phyloP scores from a whole-genome alignment of 2,329 filamentous ascomycete species.

The Fusarium continuum region DNA sequence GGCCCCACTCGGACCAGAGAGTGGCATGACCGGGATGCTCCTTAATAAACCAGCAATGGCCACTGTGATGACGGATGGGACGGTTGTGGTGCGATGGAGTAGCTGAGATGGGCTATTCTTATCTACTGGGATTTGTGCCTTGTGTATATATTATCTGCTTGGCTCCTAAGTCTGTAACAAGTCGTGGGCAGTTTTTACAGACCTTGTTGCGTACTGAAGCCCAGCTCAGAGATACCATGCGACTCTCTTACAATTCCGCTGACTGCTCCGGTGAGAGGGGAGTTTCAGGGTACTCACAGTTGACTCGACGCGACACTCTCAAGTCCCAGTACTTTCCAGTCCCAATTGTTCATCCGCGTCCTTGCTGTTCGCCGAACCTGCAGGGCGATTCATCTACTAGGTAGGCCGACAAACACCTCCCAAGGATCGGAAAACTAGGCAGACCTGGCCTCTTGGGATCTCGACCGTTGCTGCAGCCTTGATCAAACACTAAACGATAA shows the following conservation, averaged over 20 bases:
- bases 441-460: neutral
- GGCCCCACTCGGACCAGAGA: neutral
- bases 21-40: neutral
- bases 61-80: neutral
- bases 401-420: neutral
- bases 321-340: too few species aligned
- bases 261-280: neutral
- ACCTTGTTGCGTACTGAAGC: neutral
- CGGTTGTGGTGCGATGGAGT: neutral
- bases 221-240: neutral
- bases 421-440: neutral
- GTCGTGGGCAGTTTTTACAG: neutral
- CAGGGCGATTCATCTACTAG: neutral
- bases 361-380: too few species aligned
- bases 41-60: neutral
- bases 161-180: conserved; percentile 4
- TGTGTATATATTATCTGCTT: neutral
- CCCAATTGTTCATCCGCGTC: too few species aligned
- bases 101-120: neutral
- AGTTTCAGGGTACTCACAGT: neutral
- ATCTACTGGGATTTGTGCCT: neutral
- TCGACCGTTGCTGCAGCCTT: neutral
- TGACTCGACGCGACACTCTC: too few species aligned
- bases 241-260: neutral
- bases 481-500: neutral